Percentiles rank a stretch among this genome's conserved stretches.
These are phyloP conservation scores for Phaeoacremonium minimum DNA, from an alignment of 2,329 filamentous ascomycete genomes.

Conservation along the genomic window DNA sequence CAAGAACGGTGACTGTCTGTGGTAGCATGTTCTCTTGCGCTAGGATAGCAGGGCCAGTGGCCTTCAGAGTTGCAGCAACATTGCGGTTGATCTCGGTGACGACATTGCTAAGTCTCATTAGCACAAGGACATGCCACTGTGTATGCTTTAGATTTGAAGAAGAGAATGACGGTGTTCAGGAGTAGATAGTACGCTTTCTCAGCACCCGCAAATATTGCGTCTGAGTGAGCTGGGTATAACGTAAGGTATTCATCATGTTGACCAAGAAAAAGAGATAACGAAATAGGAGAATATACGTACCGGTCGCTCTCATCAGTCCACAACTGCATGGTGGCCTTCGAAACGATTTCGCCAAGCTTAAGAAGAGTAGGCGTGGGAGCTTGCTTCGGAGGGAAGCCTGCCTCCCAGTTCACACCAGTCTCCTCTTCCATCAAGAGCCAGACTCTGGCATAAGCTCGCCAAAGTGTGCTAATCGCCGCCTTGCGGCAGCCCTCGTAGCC, in stretches of 20 bases:
- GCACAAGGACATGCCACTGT: too few relatives aligned
- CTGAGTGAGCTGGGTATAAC: conserved; percentile 99
- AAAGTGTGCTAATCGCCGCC: conserved; percentile 84
- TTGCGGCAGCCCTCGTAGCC: conserved; percentile 91
- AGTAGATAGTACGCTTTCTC: conserved; percentile 71
- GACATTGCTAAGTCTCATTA: conserved; percentile 77
- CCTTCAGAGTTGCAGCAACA: conserved; percentile 82
- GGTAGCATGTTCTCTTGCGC: conserved; percentile 68
- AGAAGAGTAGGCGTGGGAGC: conserved; percentile 74
- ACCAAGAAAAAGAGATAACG: conserved; percentile 5
- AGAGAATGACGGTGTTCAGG: conserved; percentile 26
- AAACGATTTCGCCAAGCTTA: conserved; percentile 81
- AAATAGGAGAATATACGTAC: conserved; percentile 54
- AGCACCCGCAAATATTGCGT: conserved; percentile 84
- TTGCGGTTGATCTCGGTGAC: conserved; percentile 96
- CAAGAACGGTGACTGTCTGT: conserved; percentile 70
- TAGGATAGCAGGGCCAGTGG: conserved; percentile 83
- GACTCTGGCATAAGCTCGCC: conserved; percentile 88
- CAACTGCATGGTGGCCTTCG: conserved; percentile 76
- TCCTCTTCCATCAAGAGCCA: conserved; percentile 83
- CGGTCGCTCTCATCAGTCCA: conserved; percentile 91
- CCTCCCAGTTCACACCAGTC: conserved; percentile 77
- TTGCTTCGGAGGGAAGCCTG: conserved; percentile 78
- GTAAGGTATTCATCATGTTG: conserved; percentile 88
- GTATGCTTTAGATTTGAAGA: too few relatives aligned